Conservation (phyloP, 257 asterid genomes). For the Echium plantagineum region DNA sequence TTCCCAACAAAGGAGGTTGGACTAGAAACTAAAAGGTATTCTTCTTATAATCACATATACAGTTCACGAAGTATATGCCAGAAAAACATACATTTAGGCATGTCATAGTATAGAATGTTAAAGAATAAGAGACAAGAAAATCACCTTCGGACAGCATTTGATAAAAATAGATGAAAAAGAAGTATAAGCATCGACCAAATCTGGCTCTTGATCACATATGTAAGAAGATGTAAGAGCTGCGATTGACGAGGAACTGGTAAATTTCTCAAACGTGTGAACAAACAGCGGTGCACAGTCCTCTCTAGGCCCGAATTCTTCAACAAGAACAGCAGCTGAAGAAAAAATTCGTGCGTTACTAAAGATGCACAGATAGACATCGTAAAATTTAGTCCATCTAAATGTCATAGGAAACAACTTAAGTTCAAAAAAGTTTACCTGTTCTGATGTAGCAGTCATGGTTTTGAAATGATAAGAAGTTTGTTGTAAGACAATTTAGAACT, state of each 20-base stretch:
- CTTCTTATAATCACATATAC: neutral
- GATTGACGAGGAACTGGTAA: conserved; percentile 63
- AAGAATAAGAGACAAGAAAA: conserved; percentile 10
- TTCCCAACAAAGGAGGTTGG: neutral
- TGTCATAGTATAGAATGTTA: conserved; percentile 5
- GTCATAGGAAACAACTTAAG: too few relatives aligned
- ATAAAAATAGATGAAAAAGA: conserved; percentile 64
- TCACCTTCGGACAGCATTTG: conserved; percentile 68
- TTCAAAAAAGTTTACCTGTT: conserved; percentile 62
- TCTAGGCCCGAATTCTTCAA: conserved; percentile 72
- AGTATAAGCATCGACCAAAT: conserved; percentile 81
- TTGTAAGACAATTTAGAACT: conserved; percentile 53
- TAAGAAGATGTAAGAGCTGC: conserved; percentile 80
- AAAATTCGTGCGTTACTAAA: neutral
- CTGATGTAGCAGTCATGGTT: conserved; percentile 82
- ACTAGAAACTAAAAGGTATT: neutral
- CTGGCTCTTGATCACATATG: conserved; percentile 93
- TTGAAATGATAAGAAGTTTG: conserved; percentile 53
- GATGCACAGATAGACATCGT: neutral
- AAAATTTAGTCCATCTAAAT: neutral
- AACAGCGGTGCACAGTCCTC: conserved; percentile 69
- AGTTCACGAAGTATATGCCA: neutral
- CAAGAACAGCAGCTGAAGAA: conserved; percentile 54
- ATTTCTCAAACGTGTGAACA: conserved; percentile 61
- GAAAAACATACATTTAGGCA: neutral